Percentiles rank a stretch among this genome's conserved stretches.
These are phyloP conservation scores for Arxiozyma bovina DNA, from an alignment of 1,139 yeast species.

Conservation along the genomic window DNA sequence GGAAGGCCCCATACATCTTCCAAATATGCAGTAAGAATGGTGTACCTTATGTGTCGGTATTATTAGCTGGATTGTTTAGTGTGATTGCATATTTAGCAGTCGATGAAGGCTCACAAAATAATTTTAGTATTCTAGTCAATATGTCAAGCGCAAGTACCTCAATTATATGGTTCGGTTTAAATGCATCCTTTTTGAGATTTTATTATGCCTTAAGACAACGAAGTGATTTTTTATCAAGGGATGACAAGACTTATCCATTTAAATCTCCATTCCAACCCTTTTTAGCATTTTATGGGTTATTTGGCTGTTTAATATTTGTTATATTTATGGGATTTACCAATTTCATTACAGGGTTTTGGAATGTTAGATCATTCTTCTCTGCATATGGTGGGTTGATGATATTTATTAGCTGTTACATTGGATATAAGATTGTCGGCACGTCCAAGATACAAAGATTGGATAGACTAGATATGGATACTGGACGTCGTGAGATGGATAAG, in stretches of 20 bases:
- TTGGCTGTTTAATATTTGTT: constrained; percentile 43
- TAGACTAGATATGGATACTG: constrained; percentile 67
- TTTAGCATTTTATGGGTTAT: constrained; percentile 57
- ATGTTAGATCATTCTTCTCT: constrained; percentile 53
- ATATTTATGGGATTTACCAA: constrained; percentile 65
- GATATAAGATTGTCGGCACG: constrained; percentile 49
- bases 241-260: constrained; percentile 62
- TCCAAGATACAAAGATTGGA: constrained; percentile 48
- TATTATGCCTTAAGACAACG: constrained; percentile 58
- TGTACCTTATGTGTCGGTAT: constrained; percentile 64
- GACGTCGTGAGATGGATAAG: constrained; percentile 65
- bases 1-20: constrained; percentile 58
- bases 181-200: constrained; percentile 62
- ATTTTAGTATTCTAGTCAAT: constrained; percentile 59
- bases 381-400: constrained; percentile 59
- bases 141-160: constrained; percentile 65
- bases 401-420: constrained; percentile 45
- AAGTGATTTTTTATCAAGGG: constrained; percentile 54
- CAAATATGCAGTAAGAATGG: constrained; percentile 55
- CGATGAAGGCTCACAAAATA: constrained; percentile 48
- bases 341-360: constrained; percentile 55
- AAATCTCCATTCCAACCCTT: constrained; percentile 73
- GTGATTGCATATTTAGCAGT: constrained; percentile 54
- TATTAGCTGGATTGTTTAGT: constrained; percentile 53
- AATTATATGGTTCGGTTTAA: constrained; percentile 79